These are phyloP conservation scores for Nyctanthes arbortristis DNA, from an alignment of 257 asterid genomes.

Conservation along the genomic window DNA sequence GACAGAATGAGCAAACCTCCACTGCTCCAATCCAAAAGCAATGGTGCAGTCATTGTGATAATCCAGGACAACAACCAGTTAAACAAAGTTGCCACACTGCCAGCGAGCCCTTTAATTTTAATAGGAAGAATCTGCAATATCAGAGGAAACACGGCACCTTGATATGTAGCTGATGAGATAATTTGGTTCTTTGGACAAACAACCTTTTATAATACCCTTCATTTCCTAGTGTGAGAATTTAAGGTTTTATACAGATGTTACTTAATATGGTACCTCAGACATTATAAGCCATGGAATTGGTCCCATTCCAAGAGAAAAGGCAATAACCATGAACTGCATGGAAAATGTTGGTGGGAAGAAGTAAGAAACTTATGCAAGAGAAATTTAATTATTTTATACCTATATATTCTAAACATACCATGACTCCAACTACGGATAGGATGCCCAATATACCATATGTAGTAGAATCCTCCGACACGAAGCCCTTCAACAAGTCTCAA, in stretches of 20 bases:
- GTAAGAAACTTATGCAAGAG: constrained; percentile 16
- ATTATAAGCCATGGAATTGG: constrained; percentile 72
- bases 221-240: no score
- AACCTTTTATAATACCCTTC: no score
- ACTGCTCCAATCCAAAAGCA: constrained; percentile 61
- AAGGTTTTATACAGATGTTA: no score
- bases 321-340: constrained; percentile 44
- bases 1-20: constrained; percentile 46
- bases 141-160: constrained; percentile 9
- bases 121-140: constrained; percentile 63
- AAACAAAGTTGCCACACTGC: constrained; percentile 52
- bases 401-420: constrained; percentile 36
- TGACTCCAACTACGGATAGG: constrained; percentile 64
- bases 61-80: constrained; percentile 63
- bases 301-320: constrained; percentile 76
- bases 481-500: constrained; percentile 44
- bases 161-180: neutral
- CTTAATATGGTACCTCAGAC: constrained; percentile 76
- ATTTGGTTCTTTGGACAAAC: no score
- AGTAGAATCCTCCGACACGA: constrained; percentile 47
- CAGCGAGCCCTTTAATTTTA: constrained; percentile 67
- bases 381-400: constrained; percentile 1
- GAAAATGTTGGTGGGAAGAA: constrained; percentile 13
- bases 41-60: constrained; percentile 57
- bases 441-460: constrained; percentile 56